These are phyloP conservation scores for Turnera subulata DNA, from an alignment of 345 rosid genomes.

Conservation along the genomic window DNA sequence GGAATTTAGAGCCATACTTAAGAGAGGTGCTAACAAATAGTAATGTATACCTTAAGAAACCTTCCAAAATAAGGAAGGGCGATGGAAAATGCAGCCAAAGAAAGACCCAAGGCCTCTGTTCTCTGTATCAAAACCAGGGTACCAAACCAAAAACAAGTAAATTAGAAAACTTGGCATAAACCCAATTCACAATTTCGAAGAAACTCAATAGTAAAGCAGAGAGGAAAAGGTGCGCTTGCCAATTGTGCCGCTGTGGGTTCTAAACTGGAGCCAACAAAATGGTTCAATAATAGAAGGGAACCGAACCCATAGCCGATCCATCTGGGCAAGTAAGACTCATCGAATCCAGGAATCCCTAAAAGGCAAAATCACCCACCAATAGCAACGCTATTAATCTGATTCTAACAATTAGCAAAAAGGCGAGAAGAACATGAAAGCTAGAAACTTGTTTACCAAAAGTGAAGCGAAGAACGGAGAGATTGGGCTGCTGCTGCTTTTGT, in stretches of 20 bases:
- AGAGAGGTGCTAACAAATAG: neutral
- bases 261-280: conserved; percentile 43
- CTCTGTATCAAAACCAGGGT: conserved; percentile 41
- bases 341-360: conserved; percentile 76
- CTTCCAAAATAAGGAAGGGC: conserved; percentile 71
- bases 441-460: conserved; percentile 46
- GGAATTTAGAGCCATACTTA: too few species aligned
- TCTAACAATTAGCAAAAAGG: neutral
- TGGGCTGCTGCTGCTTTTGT: conserved; percentile 49
- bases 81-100: conserved; percentile 62
- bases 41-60: conserved; percentile 64
- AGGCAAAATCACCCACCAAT: neutral
- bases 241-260: conserved; percentile 44
- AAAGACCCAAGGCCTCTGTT: conserved; percentile 67
- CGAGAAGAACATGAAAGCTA: neutral
- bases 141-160: too few species aligned
- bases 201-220: neutral
- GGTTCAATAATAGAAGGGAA: conserved; percentile 61
- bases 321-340: conserved; percentile 88
- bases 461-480: conserved; percentile 88
- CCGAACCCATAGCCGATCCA: conserved; percentile 95
- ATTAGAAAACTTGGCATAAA: neutral
- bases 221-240: conserved; percentile 21
- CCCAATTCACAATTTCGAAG: neutral
- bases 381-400: too few species aligned